phyloP scores from a whole-genome alignment of 176 grass and related monocot genomes.

The Eremochloa ophiuroides region DNA sequence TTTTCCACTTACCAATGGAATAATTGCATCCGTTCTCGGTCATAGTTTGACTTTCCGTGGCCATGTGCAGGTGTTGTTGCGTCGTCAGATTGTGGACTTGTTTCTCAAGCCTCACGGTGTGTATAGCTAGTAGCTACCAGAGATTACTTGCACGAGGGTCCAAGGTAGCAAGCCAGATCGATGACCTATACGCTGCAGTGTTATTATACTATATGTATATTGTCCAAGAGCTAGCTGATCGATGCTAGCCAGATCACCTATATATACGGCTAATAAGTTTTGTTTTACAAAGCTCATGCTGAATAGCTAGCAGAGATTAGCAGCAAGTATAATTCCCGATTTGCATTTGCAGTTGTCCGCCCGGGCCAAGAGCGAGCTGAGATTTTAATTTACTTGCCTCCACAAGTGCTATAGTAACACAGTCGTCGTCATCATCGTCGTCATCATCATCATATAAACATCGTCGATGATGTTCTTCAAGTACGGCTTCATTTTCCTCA shows the following conservation, averaged over 20 bases:
- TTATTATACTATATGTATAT: neutral
- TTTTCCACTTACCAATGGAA: no score
- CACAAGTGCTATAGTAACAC: neutral
- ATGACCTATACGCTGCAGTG: neutral
- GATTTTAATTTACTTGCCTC: no score
- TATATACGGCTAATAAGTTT: no score
- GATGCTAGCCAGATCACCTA: no score
- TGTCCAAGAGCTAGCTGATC: no score
- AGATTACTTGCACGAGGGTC: neutral
- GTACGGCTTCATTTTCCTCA: neutral
- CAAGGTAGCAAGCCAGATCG: neutral
- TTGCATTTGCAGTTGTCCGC: neutral
- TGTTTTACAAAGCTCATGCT: no score
- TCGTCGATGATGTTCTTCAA: neutral
- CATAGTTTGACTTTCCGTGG: neutral
- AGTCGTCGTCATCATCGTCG: no score
- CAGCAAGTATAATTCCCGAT: no score
- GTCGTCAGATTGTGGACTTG: neutral
- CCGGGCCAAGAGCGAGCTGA: neutral
- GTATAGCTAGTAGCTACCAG: neutral
- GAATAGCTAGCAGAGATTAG: no score
- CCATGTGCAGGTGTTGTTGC: no score
- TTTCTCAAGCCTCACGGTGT: neutral
- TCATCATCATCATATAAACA: no score
- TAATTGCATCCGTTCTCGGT: no score